A percentile compares a stretch with the other conserved stretches of the same genome.
Evolutionary conservation across 768 basidiomycete genomes (phyloP).

Genomic region (Boletus insuetus): DNA sequence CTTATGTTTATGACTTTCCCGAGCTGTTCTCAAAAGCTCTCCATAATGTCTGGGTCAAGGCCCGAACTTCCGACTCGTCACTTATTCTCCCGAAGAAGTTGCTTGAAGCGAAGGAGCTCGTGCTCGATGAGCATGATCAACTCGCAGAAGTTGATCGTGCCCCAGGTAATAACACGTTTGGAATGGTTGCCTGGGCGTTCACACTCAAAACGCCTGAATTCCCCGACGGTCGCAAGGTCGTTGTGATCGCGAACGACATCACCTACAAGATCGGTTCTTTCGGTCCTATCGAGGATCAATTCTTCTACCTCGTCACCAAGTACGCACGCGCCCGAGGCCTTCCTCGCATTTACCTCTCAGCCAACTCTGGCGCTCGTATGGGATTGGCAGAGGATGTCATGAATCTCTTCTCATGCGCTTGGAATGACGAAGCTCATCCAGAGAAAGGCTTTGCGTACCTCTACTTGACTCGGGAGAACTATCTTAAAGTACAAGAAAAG

Average conservation of each 20-base stretch:
- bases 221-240: slow-evolving; percentile 80
- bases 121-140: slow-evolving; percentile 90
- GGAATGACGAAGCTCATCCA: slow-evolving; percentile 77
- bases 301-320: slow-evolving; percentile 92
- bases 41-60: slow-evolving; percentile 86
- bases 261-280: slow-evolving; percentile 99
- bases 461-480: slow-evolving; percentile 91
- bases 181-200: slow-evolving; percentile 99
- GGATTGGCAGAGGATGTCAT: slow-evolving; percentile 93
- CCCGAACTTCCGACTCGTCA: slow-evolving; percentile 59
- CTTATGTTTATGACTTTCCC: slow-evolving; percentile 99
- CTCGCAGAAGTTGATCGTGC: slow-evolving; percentile 88
- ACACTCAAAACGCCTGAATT: slow-evolving; percentile 90
- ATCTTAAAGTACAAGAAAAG: slow-evolving; percentile 85
- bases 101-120: slow-evolving; percentile 84
- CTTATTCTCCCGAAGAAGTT: slow-evolving; percentile 73
- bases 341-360: slow-evolving; percentile 96
- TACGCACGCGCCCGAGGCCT: slow-evolving; percentile 87
- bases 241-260: slow-evolving; percentile 97
- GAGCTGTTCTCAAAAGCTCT: slow-evolving; percentile 97
- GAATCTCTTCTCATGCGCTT: slow-evolving; percentile 85
- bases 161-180: slow-evolving; percentile 91
- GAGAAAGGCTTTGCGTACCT: slow-evolving; percentile 97
- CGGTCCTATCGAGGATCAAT: slow-evolving; percentile 92
- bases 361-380: slow-evolving; percentile 97